Evolutionary conservation across 208 protist genomes (phyloP).

Genomic region (Trypanosoma boissoni): DNA sequence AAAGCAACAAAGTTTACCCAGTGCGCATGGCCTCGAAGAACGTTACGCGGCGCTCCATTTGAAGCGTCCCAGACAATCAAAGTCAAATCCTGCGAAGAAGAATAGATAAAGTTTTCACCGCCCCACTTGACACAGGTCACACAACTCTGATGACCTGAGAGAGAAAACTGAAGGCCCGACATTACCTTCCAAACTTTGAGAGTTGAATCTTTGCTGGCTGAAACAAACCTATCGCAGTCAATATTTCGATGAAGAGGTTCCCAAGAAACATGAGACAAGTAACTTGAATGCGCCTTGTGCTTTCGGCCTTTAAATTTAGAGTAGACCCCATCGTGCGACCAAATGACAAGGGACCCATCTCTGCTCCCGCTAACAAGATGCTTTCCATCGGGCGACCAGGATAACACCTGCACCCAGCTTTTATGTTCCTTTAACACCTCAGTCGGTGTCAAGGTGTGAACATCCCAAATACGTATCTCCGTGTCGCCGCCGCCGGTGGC

Average conservation of each 20-base stretch:
- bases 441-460: constrained; percentile 93
- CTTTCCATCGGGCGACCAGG: constrained; percentile 95
- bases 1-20: constrained; percentile 99
- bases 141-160: constrained; percentile 94
- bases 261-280: constrained; percentile 95
- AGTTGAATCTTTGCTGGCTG: constrained; percentile 92
- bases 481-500: constrained; percentile 95
- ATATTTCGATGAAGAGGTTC: constrained; percentile 94
- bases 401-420: constrained; percentile 95
- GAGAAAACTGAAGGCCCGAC: constrained; percentile 72
- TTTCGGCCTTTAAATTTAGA: constrained; percentile 71
- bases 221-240: constrained; percentile 83
- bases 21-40: constrained; percentile 96
- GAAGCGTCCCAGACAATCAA: constrained; percentile 95
- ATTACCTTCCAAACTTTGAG: constrained; percentile 87
- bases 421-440: constrained; percentile 91
- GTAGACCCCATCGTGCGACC: constrained; percentile 84
- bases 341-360: constrained; percentile 93
- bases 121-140: constrained; percentile 98
- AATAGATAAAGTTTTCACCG: constrained; percentile 93
- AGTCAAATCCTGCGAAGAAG: constrained; percentile 95
- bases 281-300: constrained; percentile 93
- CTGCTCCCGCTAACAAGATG: constrained; percentile 93
- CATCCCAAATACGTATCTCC: constrained; percentile 98
- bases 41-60: constrained; percentile 64